Base-by-base conservation (phyloP, 495 filamentous ascomycete genomes). In the Talaromyces adpressus region DNA sequence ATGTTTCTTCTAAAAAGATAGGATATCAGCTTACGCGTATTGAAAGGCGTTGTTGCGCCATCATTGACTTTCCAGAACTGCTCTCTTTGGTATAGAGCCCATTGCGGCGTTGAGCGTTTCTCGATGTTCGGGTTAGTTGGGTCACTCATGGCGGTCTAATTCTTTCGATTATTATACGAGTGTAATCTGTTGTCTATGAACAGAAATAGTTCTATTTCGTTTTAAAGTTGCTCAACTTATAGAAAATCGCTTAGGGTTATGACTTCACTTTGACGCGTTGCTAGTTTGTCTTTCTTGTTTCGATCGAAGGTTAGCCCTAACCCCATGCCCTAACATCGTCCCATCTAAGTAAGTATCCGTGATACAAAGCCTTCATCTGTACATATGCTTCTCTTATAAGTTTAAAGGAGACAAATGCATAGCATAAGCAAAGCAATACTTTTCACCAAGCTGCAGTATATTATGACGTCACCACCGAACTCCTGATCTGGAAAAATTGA, bases 61-160 rank as follows among this genome's bases (percentile, higher is more conserved):
- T 83, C 77, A 57, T 87, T 88, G 29, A 74, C 68, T 22, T 79
- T 83, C 83, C 79, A 82, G 65, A 88, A 86, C 54, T 84, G 79
- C 66, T 88, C 83, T 3, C 85, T 76, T 61, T 88, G 85, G 64
- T 88, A 88, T 5, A 85, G 74, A 5, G 68, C 81, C 77, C 80
- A 88, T 76, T 87, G 83, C 22, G 85, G 84, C 1, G 85, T 88
- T 57, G 71, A 80, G 32, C 85, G 73, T 27, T 79, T 73, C 41
- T 77, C 63, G 64, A 85, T 82, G 69, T 86, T 85, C 8, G 82
- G 80, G 64, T 83, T 84, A 6, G 78, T 81, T 16, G 83, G 79
- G 67, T 88, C 83, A 57, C 75, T 79, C 80, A 27, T n/a, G n/a
- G n/a, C n/a, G n/a, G n/a, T n/a, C n/a, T n/a, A n/a, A n/a, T n/a